Evolutionary conservation across 495 filamentous ascomycete genomes (phyloP).

Genomic region (Halenospora varia): DNA sequence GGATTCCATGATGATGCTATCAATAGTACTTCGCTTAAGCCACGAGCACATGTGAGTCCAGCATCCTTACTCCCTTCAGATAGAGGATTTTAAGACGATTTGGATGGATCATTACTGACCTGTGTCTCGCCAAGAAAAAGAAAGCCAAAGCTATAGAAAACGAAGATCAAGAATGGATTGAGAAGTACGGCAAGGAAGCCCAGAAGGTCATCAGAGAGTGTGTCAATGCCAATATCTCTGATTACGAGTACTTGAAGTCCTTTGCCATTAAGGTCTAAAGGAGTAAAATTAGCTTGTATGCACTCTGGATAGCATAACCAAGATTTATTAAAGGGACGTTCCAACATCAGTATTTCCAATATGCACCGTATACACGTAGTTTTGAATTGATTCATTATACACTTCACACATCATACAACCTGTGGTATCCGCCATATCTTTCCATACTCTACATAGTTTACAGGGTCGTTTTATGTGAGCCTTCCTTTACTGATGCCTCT

Average conservation of each 20-base stretch:
- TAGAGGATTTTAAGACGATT: background rate
- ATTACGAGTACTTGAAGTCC: conserved; percentile 89
- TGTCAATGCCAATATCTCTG: conserved; percentile 72
- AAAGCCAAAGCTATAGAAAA: conserved; percentile 58
- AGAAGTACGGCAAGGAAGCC: conserved; percentile 76
- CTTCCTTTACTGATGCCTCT: no score
- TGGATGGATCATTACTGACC: conserved; percentile 1
- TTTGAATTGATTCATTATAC: background rate
- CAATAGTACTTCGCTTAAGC: conserved; percentile 65
- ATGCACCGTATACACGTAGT: background rate
- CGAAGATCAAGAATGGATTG: conserved; percentile 73
- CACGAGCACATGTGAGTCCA: conserved; percentile 64
- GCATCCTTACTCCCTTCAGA: background rate
- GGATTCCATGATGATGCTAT: conserved; percentile 97
- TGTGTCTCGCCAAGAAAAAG: conserved; percentile 43
- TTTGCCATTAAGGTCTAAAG: conserved; percentile 62
- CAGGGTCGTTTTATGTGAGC: no score
- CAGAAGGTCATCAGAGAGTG: conserved; percentile 70
- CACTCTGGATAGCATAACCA: no score
- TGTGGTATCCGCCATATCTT: no score
- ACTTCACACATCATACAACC: no score
- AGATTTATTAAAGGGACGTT: background rate
- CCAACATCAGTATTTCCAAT: background rate
- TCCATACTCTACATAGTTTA: no score
- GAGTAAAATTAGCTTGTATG: no score